Evolutionary conservation across 225 moss, liverwort and hornwort species (phyloP), one percentile per base, ranked within the genome.

Genomic region (Bryum argenteum): DNA sequence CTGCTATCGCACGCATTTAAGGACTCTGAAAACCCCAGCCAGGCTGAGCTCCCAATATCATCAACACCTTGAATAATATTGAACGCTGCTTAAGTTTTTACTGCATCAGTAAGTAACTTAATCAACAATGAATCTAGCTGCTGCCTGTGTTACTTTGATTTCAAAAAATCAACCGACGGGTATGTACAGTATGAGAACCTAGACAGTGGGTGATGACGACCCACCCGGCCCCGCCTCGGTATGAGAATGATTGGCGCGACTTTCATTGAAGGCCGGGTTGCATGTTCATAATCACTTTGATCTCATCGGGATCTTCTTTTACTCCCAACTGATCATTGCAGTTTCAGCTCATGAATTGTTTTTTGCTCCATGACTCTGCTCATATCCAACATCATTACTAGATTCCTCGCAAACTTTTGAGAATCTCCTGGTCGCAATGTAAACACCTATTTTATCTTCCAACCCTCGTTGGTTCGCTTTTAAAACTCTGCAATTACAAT

Each of bases 281-380:
- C 68, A 28, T 69, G 48, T 79, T 69, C 72, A 76, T 75, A 72
- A 83, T 79, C 72, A 83, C 82, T 78, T 69, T 71, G 75, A 82
- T 82, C 61, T 78, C 61, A 67, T 79, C 68, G 52, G 71, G 78
- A 79, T 79, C 83, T 63, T 47, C 75, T 75, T 75, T 79, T 76
- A 76, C 67, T 83, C 72, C 69, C 37, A 10, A 12, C 18, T 79
- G 79, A 82, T 79, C 79, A 82, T 82, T 82, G 67, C 79, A 14
- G 44, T 73, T 75, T 68, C 56, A 79, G 64, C 72, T 75, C 68
- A 79, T 79, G 61, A 75, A 61, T 4, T n/a, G n/a, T n/a, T 3
- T 33, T 58, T 63, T 71, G 19, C 71, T 65, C 65, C 52, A 71
- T 77, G 71, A 71, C 71, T 71, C n/a, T n/a, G n/a, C n/a, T n/a